Conservation (phyloP, 345 rosid species). For the Hibiscus tridactylites region DNA sequence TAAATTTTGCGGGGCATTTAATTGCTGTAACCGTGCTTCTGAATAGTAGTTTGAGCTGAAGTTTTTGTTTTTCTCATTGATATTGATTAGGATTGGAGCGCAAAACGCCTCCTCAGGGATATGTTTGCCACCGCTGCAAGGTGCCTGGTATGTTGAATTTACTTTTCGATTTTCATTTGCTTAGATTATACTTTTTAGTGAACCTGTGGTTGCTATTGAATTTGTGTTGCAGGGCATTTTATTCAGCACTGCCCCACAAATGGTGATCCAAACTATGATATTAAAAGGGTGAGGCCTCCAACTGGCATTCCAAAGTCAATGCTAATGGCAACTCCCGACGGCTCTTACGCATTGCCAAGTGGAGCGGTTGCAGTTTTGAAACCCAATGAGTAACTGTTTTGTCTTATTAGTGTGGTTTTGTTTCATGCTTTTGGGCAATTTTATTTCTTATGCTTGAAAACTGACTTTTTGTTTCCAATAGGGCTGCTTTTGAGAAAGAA, state of each 20-base stretch:
- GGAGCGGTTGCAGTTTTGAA: slow-evolving; percentile 91
- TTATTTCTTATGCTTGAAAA: background rate
- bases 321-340: slow-evolving; percentile 91
- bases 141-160: slow-evolving; percentile 64
- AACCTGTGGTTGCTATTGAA: background rate
- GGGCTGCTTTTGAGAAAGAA: slow-evolving; percentile 98
- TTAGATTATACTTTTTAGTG: background rate
- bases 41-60: slow-evolving; percentile 7
- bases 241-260: slow-evolving; percentile 99
- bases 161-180: background rate
- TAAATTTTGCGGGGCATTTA: background rate
- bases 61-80: slow-evolving; percentile 19
- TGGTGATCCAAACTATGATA: slow-evolving; percentile 87
- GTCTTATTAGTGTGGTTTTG: background rate
- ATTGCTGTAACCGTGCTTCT: background rate
- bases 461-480: slow-evolving; percentile 19
- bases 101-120: slow-evolving; percentile 96
- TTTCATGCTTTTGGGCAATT: background rate
- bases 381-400: slow-evolving; percentile 73
- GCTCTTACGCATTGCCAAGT: slow-evolving; percentile 94
- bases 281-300: slow-evolving; percentile 87
- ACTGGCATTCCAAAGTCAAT: slow-evolving; percentile 98
- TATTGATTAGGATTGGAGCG: slow-evolving; percentile 70
- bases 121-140: slow-evolving; percentile 91
- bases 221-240: slow-evolving; percentile 64